Evolutionary conservation across 2,329 filamentous ascomycete species (phyloP).

Genomic region (Uncinocarpus reesii): DNA sequence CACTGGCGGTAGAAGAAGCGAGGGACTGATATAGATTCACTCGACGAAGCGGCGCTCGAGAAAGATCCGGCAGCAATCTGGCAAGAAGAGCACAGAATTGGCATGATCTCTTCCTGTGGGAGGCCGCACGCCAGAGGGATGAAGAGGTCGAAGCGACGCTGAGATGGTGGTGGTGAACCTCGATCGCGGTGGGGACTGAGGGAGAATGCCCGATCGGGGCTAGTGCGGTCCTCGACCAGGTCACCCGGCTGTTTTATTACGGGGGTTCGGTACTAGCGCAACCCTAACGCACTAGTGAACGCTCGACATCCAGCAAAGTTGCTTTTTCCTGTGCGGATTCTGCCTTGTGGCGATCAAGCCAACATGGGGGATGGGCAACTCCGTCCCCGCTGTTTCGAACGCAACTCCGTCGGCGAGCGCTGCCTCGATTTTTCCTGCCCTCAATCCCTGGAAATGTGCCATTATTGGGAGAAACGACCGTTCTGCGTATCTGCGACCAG

Average conservation of each 20-base stretch:
- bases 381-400: too few relatives aligned
- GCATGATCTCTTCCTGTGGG: background rate
- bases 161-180: background rate
- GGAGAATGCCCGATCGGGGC: slow-evolving; percentile 2
- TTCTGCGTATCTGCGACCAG: background rate
- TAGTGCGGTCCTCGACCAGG: slow-evolving; percentile 4
- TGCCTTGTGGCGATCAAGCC: slow-evolving; percentile 7
- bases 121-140: background rate
- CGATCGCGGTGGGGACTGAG: slow-evolving; percentile 1
- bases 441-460: too few relatives aligned
- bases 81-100: background rate
- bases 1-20: too few relatives aligned
- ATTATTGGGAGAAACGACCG: background rate
- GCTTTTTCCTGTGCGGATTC: slow-evolving; percentile 8
- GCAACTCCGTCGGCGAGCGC: too few relatives aligned
- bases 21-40: background rate
- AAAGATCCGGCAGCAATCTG: background rate
- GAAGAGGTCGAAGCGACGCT: background rate
- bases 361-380: too few relatives aligned
- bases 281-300: background rate
- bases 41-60: background rate
- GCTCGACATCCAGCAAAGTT: background rate
- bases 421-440: too few relatives aligned
- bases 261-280: slow-evolving; percentile 10
- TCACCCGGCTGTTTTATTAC: background rate